phyloP scores from a whole-genome alignment of 2,329 filamentous ascomycete genomes.

The Sporothrix variecibatus region DNA sequence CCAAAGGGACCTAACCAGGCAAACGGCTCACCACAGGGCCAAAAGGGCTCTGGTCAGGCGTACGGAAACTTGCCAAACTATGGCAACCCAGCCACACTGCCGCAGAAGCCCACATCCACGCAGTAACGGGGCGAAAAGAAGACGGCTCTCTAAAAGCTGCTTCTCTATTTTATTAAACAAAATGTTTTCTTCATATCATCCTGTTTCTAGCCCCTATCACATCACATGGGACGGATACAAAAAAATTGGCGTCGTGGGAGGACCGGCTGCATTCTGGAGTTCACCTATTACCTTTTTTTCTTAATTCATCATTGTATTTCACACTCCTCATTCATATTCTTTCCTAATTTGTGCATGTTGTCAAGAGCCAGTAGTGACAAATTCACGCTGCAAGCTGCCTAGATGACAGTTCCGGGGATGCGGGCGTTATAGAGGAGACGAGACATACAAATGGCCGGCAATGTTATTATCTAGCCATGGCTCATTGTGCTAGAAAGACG shows the following conservation, averaged over 20 bases:
- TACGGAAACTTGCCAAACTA: slow-evolving; percentile 59
- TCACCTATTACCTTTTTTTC: not conserved
- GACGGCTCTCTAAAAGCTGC: not conserved
- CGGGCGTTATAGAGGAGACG: not conserved
- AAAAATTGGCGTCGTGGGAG: slow-evolving; percentile 21
- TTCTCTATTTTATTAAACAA: not conserved
- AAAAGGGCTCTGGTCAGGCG: slow-evolving; percentile 40
- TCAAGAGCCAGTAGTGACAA: no score
- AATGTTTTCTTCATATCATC: not conserved
- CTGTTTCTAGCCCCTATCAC: not conserved
- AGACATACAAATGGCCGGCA: not conserved
- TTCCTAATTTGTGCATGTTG: slow-evolving; percentile 6
- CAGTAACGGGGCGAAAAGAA: slow-evolving; percentile 25
- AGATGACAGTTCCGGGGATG: not conserved
- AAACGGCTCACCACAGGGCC: slow-evolving; percentile 37
- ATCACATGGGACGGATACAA: not conserved
- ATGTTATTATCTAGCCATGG: not conserved
- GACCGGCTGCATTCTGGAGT: slow-evolving; percentile 26
- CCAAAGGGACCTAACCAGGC: slow-evolving; percentile 35
- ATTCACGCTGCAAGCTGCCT: not conserved
- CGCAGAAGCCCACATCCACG: slow-evolving; percentile 57
- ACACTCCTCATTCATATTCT: not conserved
- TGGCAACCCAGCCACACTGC: slow-evolving; percentile 61
- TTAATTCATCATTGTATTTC: not conserved
- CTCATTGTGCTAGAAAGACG: not conserved